phyloP scores from a whole-genome alignment of 192 early-diverging fungal genomes.

The Chytriomyces hyalinus region DNA sequence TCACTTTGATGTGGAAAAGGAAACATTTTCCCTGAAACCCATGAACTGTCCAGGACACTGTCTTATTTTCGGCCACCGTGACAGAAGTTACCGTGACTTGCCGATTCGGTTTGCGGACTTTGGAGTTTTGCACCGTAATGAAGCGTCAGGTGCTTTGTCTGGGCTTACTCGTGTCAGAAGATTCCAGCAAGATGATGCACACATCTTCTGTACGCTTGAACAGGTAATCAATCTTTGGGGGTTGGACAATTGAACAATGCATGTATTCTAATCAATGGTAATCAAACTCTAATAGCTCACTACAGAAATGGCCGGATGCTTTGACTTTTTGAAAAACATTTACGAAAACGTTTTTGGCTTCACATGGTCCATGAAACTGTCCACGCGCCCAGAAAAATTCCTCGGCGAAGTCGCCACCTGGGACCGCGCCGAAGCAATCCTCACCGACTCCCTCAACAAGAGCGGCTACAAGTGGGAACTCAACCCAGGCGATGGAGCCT shows the following conservation, averaged over 20 bases:
- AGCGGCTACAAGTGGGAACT: slow-evolving; percentile 85
- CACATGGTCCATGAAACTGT: slow-evolving; percentile 85
- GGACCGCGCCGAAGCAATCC: slow-evolving; percentile 87
- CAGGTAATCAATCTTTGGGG: slow-evolving; percentile 55
- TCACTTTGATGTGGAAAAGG: slow-evolving; percentile 90
- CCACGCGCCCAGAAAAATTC: slow-evolving; percentile 95
- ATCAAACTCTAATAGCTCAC: slow-evolving; percentile 54
- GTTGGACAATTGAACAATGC: background rate
- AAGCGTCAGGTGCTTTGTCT: slow-evolving; percentile 86
- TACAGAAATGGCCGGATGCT: slow-evolving; percentile 78
- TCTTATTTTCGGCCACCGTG: slow-evolving; percentile 90
- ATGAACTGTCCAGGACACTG: slow-evolving; percentile 99
- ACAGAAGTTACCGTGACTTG: slow-evolving; percentile 93
- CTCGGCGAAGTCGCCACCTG: slow-evolving; percentile 87
- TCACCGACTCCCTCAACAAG: slow-evolving; percentile 79
- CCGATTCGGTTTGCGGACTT: slow-evolving; percentile 96
- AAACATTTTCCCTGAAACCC: slow-evolving; percentile 94
- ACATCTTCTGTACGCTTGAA: slow-evolving; percentile 91
- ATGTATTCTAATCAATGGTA: no score
- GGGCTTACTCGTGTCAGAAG: slow-evolving; percentile 97
- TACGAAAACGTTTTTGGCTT: slow-evolving; percentile 92
- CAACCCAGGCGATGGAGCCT: slow-evolving; percentile 95
- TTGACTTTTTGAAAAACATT: slow-evolving; percentile 88
- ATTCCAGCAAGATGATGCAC: slow-evolving; percentile 99
- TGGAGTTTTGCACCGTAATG: slow-evolving; percentile 91